Conservation (phyloP, 176 grass and related monocot species). For the Oryza brachyantha region DNA sequence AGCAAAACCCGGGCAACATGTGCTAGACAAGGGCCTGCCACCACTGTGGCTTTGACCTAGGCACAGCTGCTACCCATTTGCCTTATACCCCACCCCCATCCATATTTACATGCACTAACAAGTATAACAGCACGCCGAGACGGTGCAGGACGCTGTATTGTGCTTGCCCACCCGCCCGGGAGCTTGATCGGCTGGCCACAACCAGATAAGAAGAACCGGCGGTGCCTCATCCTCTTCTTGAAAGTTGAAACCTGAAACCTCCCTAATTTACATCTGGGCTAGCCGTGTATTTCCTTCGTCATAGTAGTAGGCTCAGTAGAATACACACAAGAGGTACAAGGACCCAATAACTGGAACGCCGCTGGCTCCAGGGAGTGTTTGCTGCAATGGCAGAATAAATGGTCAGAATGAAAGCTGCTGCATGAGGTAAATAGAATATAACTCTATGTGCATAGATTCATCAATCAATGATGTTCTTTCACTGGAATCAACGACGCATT, state of each 20-base stretch:
- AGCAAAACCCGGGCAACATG: slow-evolving; percentile 28
- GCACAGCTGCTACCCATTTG: slow-evolving; percentile 46
- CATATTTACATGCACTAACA: slow-evolving; percentile 71
- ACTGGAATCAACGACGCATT: too few relatives aligned
- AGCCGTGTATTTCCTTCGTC: slow-evolving; percentile 6
- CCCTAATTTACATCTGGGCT: slow-evolving; percentile 13
- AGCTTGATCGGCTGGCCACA: neutral
- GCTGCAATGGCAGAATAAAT: slow-evolving; percentile 14
- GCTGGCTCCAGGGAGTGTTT: neutral
- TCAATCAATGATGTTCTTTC: neutral
- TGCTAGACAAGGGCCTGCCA: slow-evolving; percentile 60
- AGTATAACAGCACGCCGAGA: slow-evolving; percentile 30
- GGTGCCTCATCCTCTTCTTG: neutral
- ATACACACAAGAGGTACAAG: neutral
- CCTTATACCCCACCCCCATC: slow-evolving; percentile 35
- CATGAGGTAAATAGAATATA: neutral
- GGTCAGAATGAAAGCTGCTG: neutral
- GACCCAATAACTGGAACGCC: neutral
- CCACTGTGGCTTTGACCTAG: slow-evolving; percentile 78
- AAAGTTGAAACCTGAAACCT: slow-evolving; percentile 5
- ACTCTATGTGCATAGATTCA: neutral
- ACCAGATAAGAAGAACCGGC: slow-evolving; percentile 5
- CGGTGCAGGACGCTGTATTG: slow-evolving; percentile 21
- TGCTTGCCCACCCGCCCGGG: slow-evolving; percentile 18
- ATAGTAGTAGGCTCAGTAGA: slow-evolving; percentile 19